Percentiles rank a stretch among this genome's conserved stretches.
Evolutionary conservation across 2,329 filamentous ascomycete genomes (phyloP).

Genomic region (Verticillium klebahnii): DNA sequence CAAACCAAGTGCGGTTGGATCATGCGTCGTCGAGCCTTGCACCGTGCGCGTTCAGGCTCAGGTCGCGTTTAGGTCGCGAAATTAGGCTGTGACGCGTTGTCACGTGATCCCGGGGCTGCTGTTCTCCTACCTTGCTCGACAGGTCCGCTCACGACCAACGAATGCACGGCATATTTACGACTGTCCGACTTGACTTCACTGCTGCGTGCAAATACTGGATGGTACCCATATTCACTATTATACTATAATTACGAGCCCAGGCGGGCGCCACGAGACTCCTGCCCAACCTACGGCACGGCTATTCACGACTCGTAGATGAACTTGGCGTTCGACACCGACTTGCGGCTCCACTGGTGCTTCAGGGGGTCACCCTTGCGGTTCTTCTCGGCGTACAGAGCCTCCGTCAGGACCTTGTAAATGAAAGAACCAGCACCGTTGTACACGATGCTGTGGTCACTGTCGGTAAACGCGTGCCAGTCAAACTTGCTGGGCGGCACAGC

Average conservation of each 20-base stretch:
- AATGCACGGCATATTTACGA: no score
- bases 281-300: not conserved
- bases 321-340: not conserved
- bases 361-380: constrained; percentile 31
- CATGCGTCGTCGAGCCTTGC: not conserved
- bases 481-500: constrained; percentile 58
- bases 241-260: not conserved
- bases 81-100: not conserved
- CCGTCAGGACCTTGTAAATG: constrained; percentile 59
- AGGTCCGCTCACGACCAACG: no score
- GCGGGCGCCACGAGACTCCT: not conserved
- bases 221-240: not conserved
- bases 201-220: not conserved
- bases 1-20: not conserved
- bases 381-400: constrained; percentile 58
- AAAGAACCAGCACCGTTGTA: constrained; percentile 54
- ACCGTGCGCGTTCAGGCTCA: not conserved
- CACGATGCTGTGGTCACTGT: constrained; percentile 57
- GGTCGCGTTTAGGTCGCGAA: not conserved
- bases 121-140: no score
- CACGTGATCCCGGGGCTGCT: not conserved
- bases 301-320: constrained; percentile 7
- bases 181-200: no score
- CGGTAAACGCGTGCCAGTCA: constrained; percentile 61
- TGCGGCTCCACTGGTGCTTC: constrained; percentile 30